phyloP scores from a whole-genome alignment of 805 yeast genomes.

The Kuraishia hungarica region DNA sequence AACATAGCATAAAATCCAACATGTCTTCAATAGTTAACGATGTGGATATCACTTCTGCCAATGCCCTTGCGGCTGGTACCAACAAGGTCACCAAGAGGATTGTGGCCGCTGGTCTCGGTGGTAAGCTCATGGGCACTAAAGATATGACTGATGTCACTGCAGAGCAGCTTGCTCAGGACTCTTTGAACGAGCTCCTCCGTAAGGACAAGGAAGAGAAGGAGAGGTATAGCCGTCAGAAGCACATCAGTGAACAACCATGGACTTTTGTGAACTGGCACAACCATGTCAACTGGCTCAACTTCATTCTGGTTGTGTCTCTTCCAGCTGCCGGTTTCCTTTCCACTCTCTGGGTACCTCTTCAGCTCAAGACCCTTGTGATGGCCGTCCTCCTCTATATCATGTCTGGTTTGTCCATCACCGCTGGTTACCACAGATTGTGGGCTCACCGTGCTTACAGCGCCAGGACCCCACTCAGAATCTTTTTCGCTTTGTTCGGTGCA shows the following conservation, averaged over 20 bases:
- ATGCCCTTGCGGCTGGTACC: conserved; percentile 76
- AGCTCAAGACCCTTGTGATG: conserved; percentile 34
- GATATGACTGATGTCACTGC: conserved; percentile 61
- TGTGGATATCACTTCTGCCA: conserved; percentile 62
- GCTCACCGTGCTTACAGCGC: conserved; percentile 70
- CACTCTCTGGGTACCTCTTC: conserved; percentile 40
- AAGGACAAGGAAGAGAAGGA: conserved; percentile 34
- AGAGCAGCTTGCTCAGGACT: conserved; percentile 47
- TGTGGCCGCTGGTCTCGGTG: conserved; percentile 72
- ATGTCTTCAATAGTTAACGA: conserved; percentile 14
- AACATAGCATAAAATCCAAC: not conserved
- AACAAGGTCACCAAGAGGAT: conserved; percentile 62
- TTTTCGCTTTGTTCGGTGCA: conserved; percentile 73
- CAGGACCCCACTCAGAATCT: conserved; percentile 47
- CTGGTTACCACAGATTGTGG: conserved; percentile 78
- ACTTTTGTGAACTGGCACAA: conserved; percentile 61
- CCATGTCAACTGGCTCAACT: conserved; percentile 74
- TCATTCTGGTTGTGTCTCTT: conserved; percentile 51
- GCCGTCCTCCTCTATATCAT: conserved; percentile 44
- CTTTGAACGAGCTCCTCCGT: conserved; percentile 35
- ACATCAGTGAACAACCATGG: conserved; percentile 77
- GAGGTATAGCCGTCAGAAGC: conserved; percentile 34
- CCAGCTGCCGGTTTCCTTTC: conserved; percentile 47
- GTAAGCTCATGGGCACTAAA: conserved; percentile 75
- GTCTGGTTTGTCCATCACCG: conserved; percentile 73